Evolutionary conservation across 2,329 filamentous ascomycete species (phyloP), one percentile per base, ranked within the genome.

Genomic region (Aspergillus awamori): DNA sequence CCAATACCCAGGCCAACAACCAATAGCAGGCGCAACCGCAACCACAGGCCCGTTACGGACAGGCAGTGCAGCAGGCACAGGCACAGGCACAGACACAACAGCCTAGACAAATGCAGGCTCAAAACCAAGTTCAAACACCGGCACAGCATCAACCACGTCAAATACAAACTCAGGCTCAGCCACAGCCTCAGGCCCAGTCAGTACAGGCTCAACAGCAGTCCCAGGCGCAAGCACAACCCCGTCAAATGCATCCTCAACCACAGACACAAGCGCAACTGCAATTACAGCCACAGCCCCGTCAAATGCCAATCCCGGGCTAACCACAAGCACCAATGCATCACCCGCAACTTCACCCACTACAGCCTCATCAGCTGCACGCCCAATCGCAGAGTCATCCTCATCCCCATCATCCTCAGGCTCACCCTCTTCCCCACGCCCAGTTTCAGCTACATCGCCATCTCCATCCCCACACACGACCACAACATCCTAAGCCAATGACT

Each of bases 151-250:
- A 65, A 49, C 38, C 51, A 38, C 51, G 36, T 38, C 60, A 60
- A 30, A 22, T 28, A 8, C 59, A 53, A 20, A 55, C 45, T 17
- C 64, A 65, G 47, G 54, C 45, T 56, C 60, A 65, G 36, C 56
- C 60, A 41, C 57, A 67, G 47, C 22, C 57, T 20, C 62, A 58
- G 36, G 24, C 36, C 17, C 15, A 45, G 20, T 43, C 39, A 43
- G n/a, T 43, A 7, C 39, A 43, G 39, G 39, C 39, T 58, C 5
- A 63, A 60, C 36, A 52, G 36, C 55, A 66, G 33, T 41, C 58
- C 17, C 66, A 65, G 49, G 64, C 63, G 8, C 69, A 69, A 20
- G 53, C 65, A 3, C 65, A 69, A 4, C 67, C 66, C n/a, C 68
- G 69, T 39, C 70, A 63, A 53, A 53, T 60, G 33, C 58, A 62